These are phyloP conservation scores for Ophiostoma triangulosporum DNA, from an alignment of 2,329 filamentous ascomycete genomes.

Conservation along the genomic window DNA sequence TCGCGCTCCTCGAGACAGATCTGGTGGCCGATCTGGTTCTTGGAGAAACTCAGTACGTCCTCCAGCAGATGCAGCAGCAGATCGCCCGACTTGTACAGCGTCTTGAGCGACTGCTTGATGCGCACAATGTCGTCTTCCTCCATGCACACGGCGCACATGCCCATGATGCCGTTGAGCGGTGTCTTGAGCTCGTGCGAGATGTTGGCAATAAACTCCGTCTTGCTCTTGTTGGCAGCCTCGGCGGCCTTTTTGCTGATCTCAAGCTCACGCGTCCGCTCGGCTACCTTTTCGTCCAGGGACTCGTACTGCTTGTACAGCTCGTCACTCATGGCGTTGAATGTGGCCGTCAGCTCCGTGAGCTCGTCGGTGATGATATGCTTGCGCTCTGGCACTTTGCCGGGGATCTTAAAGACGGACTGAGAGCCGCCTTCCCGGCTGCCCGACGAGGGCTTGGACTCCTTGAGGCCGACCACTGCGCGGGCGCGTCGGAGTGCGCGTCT, in stretches of 20 bases:
- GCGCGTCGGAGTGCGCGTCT: too few relatives aligned
- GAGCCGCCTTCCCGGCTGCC: constrained; percentile 22
- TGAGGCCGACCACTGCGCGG: constrained; percentile 20
- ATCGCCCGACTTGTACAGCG: constrained; percentile 81
- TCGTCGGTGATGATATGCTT: constrained; percentile 73
- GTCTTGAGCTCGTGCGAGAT: constrained; percentile 83
- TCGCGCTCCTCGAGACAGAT: constrained; percentile 72
- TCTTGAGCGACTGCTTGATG: constrained; percentile 72
- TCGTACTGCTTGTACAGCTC: constrained; percentile 80
- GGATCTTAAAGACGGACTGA: constrained; percentile 62
- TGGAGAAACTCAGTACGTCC: constrained; percentile 83
- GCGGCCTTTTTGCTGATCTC: constrained; percentile 85
- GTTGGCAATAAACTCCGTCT: constrained; percentile 94
- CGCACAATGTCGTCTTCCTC: constrained; percentile 67
- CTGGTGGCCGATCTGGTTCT: constrained; percentile 84
- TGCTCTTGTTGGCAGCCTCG: constrained; percentile 91
- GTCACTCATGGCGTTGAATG: constrained; percentile 90
- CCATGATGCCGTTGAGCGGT: constrained; percentile 86
- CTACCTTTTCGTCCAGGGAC: constrained; percentile 70
- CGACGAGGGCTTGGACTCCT: constrained; percentile 20
- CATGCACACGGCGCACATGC: constrained; percentile 89
- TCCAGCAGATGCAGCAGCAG: constrained; percentile 74
- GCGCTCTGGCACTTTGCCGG: constrained; percentile 62
- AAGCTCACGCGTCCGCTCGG: constrained; percentile 67
- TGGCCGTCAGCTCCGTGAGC: constrained; percentile 65